phyloP scores from a whole-genome alignment of 257 asterid genomes.

The Salvia splendens region DNA sequence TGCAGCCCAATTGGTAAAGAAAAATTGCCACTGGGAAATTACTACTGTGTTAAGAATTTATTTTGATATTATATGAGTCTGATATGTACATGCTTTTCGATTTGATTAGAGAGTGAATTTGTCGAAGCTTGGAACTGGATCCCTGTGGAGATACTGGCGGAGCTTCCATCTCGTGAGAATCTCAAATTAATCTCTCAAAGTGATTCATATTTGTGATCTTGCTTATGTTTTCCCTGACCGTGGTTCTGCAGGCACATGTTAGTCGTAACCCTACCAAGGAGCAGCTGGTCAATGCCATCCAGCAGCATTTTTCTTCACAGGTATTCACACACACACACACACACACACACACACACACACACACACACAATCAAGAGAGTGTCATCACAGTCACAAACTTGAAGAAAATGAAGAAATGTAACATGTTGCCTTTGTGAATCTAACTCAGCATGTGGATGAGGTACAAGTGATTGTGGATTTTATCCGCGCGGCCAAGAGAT shows the following conservation, averaged over 20 bases:
- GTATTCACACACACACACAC: conserved; percentile 36
- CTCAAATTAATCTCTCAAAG: background rate
- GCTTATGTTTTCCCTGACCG: conserved; percentile 14
- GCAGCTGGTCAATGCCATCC: conserved; percentile 64
- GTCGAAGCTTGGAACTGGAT: conserved; percentile 78
- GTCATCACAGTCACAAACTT: background rate
- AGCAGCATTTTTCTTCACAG: conserved; percentile 85
- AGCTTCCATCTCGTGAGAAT: conserved; percentile 74
- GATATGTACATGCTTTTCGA: conserved; percentile 13
- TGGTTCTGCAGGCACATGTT: conserved; percentile 49
- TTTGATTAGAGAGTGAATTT: conserved; percentile 57
- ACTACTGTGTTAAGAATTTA: background rate
- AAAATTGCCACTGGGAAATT: background rate
- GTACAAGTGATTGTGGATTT: conserved; percentile 78
- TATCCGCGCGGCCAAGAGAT: conserved; percentile 75
- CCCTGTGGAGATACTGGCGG: conserved; percentile 80
- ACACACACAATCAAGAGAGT: background rate
- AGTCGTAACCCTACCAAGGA: conserved; percentile 71
- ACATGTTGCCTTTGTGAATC: conserved; percentile 8
- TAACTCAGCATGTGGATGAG: conserved; percentile 75
- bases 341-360: no score
- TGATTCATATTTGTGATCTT: background rate
- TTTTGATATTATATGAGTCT: background rate
- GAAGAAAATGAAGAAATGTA: background rate
- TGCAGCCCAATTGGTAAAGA: conserved; percentile 51